phyloP scores from a whole-genome alignment of 805 yeast genomes.

The Schwanniomyces pseudopolymorphus region DNA sequence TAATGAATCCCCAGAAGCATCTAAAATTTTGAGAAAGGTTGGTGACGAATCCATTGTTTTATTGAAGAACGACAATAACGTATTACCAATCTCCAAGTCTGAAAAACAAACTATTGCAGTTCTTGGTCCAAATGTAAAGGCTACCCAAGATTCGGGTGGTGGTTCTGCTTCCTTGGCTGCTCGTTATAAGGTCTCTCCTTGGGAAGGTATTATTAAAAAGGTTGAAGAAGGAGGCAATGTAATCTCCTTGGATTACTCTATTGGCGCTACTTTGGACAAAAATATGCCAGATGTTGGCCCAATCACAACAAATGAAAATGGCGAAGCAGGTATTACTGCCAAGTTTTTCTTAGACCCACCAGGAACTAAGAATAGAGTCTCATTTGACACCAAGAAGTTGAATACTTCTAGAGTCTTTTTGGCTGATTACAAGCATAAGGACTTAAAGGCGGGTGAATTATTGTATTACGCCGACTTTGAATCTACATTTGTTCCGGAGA shows the following conservation, averaged over 20 bases:
- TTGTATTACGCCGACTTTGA: constrained; percentile 46
- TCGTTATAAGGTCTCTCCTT: constrained; percentile 49
- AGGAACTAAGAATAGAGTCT: constrained; percentile 11
- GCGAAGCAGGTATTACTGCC: constrained; percentile 19
- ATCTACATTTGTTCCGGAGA: constrained; percentile 46
- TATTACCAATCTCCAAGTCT: constrained; percentile 45
- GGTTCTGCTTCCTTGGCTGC: constrained; percentile 58
- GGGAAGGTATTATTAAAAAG: constrained; percentile 41
- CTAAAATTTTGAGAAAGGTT: constrained; percentile 39
- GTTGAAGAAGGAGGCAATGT: constrained; percentile 24
- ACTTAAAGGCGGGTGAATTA: constrained; percentile 15
- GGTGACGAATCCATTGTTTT: constrained; percentile 57
- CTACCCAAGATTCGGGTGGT: constrained; percentile 55
- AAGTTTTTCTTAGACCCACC: constrained; percentile 18
- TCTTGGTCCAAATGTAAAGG: constrained; percentile 60
- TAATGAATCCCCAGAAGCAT: constrained; percentile 49
- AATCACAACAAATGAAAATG: constrained; percentile 18
- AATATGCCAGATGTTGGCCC: constrained; percentile 29
- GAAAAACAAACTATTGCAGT: constrained; percentile 40
- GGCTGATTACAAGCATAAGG: constrained; percentile 21
- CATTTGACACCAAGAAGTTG: constrained; percentile 15
- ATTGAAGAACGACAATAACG: constrained; percentile 49
- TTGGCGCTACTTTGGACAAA: constrained; percentile 35
- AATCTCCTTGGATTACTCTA: constrained; percentile 21
- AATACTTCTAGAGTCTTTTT: constrained; percentile 20